These are phyloP conservation scores for Alternaria brassicicola DNA, from an alignment of 2,329 filamentous ascomycete genomes.

Conservation along the genomic window DNA sequence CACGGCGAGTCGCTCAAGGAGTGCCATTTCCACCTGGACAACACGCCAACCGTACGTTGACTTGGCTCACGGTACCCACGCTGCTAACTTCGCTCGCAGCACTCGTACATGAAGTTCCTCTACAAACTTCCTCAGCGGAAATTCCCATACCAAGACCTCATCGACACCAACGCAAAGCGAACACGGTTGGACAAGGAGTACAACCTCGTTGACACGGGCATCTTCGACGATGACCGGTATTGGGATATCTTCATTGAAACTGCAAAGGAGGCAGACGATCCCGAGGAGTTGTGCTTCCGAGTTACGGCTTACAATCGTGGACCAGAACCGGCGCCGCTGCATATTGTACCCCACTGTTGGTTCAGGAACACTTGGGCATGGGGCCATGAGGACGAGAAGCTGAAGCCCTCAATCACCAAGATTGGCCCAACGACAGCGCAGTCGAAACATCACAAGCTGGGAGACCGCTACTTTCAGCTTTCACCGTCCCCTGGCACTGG, in stretches of 20 bases:
- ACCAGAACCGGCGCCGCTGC: conserved; percentile 84
- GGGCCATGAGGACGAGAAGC: conserved; percentile 76
- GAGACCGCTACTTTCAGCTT: conserved; percentile 80
- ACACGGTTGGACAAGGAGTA: conserved; percentile 82
- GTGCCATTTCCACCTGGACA: conserved; percentile 94
- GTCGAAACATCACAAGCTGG: conserved; percentile 79
- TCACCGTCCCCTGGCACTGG: conserved; percentile 90
- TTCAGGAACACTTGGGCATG: conserved; percentile 98
- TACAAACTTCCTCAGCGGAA: conserved; percentile 95
- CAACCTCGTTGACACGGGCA: conserved; percentile 86
- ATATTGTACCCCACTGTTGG: conserved; percentile 94
- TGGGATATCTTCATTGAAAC: conserved; percentile 98
- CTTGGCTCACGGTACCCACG: conserved; percentile 49
- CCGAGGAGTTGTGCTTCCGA: conserved; percentile 90
- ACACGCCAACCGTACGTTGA: conserved; percentile 71
- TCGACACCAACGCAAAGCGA: conserved; percentile 81
- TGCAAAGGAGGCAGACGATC: conserved; percentile 89
- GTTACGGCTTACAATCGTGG: conserved; percentile 97
- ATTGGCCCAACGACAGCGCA: conserved; percentile 71
- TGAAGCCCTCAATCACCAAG: conserved; percentile 79
- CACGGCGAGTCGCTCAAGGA: conserved; percentile 98
- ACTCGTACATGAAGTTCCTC: conserved; percentile 98
- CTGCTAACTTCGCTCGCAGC: conserved; percentile 57
- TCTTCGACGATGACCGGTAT: conserved; percentile 88
- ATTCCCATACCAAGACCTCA: conserved; percentile 89